Evolutionary conservation across 352 stramenopile species (phyloP).

Genomic region (Globisporangium abappressorium): DNA sequence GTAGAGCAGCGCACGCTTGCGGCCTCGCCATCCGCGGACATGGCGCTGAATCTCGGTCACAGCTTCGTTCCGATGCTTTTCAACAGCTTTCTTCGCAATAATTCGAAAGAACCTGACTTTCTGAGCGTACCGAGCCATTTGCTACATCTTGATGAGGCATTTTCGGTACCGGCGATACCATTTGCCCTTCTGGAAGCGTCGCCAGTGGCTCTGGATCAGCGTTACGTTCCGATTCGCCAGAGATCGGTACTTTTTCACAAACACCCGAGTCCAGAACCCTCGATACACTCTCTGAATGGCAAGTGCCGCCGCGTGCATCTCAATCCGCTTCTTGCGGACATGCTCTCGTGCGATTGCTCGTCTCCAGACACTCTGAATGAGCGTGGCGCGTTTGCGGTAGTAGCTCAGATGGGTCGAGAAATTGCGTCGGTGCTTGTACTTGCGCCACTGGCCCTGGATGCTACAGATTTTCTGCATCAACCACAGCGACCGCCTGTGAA

Average conservation of each 20-base stretch:
- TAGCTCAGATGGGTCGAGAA: conserved; percentile 36
- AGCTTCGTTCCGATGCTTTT: conserved; percentile 28
- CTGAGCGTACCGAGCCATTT: conserved; percentile 35
- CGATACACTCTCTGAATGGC: conserved; percentile 46
- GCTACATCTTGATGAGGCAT: conserved; percentile 40
- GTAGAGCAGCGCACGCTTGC: conserved; percentile 52
- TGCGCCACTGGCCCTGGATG: conserved; percentile 63
- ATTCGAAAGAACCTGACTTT: conserved; percentile 25
- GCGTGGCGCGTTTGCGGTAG: conserved; percentile 29
- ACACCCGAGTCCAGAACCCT: conserved; percentile 27
- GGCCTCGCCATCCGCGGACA: conserved; percentile 45
- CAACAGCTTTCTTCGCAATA: conserved; percentile 27
- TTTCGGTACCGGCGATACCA: conserved; percentile 26
- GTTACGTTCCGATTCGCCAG: conserved; percentile 23
- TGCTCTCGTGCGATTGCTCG: conserved; percentile 31
- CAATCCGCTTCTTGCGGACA: conserved; percentile 25
- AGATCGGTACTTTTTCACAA: conserved; percentile 28
- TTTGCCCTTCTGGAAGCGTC: conserved; percentile 18
- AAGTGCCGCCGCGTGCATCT: conserved; percentile 31
- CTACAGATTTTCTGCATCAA: conserved; percentile 45
- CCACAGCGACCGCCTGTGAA: conserved; percentile 34
- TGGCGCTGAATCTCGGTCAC: conserved; percentile 39
- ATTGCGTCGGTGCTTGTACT: conserved; percentile 29
- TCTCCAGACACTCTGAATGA: conserved; percentile 52
- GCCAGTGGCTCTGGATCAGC: conserved; percentile 46